Base-by-base conservation (phyloP, 208 protist species). In the Acanthamoeba culbertsoni region DNA sequence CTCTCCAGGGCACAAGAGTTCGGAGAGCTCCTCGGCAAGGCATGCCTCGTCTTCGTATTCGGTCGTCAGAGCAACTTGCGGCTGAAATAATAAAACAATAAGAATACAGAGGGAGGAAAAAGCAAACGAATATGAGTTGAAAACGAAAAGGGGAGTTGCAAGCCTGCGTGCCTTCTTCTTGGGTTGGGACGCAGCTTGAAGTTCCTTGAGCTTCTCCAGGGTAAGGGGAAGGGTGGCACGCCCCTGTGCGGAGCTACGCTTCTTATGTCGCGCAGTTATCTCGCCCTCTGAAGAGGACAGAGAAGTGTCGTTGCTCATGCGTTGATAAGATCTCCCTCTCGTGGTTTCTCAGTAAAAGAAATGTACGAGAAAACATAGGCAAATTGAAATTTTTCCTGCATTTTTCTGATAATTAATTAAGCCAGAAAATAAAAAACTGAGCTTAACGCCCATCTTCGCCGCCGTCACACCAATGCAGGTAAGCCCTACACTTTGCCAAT, bases 181-280 rank as follows among this genome's bases (percentile, higher is more conserved):
- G 33, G 48, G 53, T 33, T 40, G 51, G n/a, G 82, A 37, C 31
- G 48, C 82, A 35, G 82, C 35, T 31, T 90, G 82, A 5, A 90
- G 82, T 35, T 90, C 82, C 20, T 90, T 90, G 51, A 90, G 82
- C 40, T 90, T 90, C 20, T 90, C 82, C 4, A 90, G 51, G 53
- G 82, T 90, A 37, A 90, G 82, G 1, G 82, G 82, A 31, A 90
- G 33, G 26, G 82, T 90, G 0, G 82, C 57, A 5, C 82, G 82
- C 2, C 71, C 71, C 42, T 82, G 71, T 35, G 71, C 71, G 2
- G 71, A 82, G 16, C 71, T 82, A 37, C 71, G n/a, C 71, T 82
- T 82, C 71, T 82, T 82, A 43, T 82, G 71, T 2, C 63, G 63
- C 1, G 63, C 63, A 1, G 63, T 37, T 20, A 73, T 16, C 35